Evolutionary conservation across 441 rosid species (phyloP).

Genomic region (Croton setiger): DNA sequence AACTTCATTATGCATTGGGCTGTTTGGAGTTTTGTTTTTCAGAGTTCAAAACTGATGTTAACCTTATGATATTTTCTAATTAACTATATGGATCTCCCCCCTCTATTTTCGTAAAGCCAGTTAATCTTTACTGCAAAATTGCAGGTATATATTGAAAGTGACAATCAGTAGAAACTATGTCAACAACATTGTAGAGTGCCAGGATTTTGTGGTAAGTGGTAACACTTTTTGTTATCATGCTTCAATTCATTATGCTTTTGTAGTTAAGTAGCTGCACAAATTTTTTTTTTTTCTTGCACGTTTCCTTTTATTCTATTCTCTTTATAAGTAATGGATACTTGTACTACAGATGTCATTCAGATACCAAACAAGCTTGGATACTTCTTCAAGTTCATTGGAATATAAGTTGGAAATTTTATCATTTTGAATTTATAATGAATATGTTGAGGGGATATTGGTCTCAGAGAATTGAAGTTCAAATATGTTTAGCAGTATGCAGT

Average conservation of each 20-base stretch:
- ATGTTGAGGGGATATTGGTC: too few species aligned
- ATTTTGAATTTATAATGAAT: too few species aligned
- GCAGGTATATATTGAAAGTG: conserved; percentile 85
- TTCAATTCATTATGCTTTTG: not conserved
- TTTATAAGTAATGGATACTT: not conserved
- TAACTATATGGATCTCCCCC: not conserved
- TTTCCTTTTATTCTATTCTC: not conserved
- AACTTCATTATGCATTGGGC: not conserved
- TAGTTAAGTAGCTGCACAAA: not conserved
- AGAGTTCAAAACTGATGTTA: not conserved
- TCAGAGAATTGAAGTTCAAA: too few species aligned
- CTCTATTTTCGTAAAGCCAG: not conserved
- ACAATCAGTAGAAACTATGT: conserved; percentile 71
- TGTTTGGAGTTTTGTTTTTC: not conserved
- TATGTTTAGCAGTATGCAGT: too few species aligned
- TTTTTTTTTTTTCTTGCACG: not conserved
- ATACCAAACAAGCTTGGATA: not conserved
- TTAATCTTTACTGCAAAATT: not conserved
- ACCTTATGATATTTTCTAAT: not conserved
- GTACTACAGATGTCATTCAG: not conserved
- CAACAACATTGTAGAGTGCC: conserved; percentile 73
- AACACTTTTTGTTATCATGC: conserved; percentile 19
- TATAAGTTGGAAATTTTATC: too few species aligned
- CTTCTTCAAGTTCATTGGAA: not conserved
- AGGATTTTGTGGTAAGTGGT: conserved; percentile 93